Conservation (phyloP, 805 yeast genomes). For the Candida montana region DNA sequence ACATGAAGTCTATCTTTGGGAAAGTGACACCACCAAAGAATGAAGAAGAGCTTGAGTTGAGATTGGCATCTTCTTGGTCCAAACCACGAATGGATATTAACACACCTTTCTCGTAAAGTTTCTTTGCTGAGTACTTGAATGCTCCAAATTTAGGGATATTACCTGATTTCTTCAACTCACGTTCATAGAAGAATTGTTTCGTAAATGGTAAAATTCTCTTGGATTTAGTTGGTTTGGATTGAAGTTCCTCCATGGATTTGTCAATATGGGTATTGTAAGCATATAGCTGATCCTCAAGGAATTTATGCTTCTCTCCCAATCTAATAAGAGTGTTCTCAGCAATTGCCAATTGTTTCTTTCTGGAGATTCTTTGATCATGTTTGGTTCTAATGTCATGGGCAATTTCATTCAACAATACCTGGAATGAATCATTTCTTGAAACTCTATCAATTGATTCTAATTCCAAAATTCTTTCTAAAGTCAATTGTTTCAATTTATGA, state of each 20-base stretch:
- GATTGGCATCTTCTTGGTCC: constrained; percentile 25
- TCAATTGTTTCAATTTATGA: constrained; percentile 70
- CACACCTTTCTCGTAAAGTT: constrained; percentile 67
- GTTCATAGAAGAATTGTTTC: constrained; percentile 70
- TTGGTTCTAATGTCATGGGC: constrained; percentile 71
- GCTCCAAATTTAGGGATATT: constrained; percentile 72
- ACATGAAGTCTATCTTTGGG: constrained; percentile 67
- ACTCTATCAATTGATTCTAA: constrained; percentile 64
- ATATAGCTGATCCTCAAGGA: constrained; percentile 35
- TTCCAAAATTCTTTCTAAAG: constrained; percentile 70
- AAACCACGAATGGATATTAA: constrained; percentile 56
- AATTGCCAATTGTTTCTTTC: constrained; percentile 40
- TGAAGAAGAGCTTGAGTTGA: constrained; percentile 21
- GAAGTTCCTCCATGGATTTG: constrained; percentile 45
- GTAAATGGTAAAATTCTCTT: constrained; percentile 48
- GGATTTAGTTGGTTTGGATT: constrained; percentile 30
- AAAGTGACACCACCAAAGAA: constrained; percentile 41
- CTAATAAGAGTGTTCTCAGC: constrained; percentile 40
- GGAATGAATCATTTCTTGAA: constrained; percentile 66
- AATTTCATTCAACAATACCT: constrained; percentile 73
- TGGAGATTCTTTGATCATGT: constrained; percentile 42
- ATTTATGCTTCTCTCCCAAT: constrained; percentile 40
- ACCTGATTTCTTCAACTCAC: constrained; percentile 62
- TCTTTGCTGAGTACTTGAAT: constrained; percentile 69
- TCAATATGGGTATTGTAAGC: constrained; percentile 44